Percentiles rank a stretch among this genome's conserved stretches.
These are phyloP conservation scores for Trichoderma cornu-damae DNA, from an alignment of 2,329 filamentous ascomycete species.

Conservation along the genomic window DNA sequence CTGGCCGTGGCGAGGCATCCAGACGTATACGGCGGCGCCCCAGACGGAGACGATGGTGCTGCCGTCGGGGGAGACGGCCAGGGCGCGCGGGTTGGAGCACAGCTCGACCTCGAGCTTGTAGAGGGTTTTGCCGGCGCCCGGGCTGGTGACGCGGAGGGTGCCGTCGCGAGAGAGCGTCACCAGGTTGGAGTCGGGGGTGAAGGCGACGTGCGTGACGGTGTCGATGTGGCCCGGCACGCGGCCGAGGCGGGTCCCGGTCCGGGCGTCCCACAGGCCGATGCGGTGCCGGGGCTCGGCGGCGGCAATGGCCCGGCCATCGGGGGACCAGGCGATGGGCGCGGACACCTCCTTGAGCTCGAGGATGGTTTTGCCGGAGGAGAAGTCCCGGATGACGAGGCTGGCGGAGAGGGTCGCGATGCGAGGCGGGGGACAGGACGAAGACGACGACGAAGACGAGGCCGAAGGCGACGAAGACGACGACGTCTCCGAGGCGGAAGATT, in stretches of 20 bases:
- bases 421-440: not conserved
- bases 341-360: constrained; percentile 31
- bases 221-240: constrained; percentile 35
- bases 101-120: constrained; percentile 34
- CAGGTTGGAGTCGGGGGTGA: constrained; percentile 25
- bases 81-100: constrained; percentile 26
- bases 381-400: constrained; percentile 31
- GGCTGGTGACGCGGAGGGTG: constrained; percentile 35
- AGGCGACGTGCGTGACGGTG: constrained; percentile 35
- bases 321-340: constrained; percentile 33
- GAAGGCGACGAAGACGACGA: not conserved
- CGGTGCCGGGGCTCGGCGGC: constrained; percentile 29
- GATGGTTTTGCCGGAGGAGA: constrained; percentile 29
- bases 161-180: constrained; percentile 37
- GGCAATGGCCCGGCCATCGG: constrained; percentile 30
- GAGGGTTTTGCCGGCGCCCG: constrained; percentile 32
- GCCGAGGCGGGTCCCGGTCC: constrained; percentile 28
- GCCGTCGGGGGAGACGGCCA: constrained; percentile 34
- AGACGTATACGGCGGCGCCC: constrained; percentile 36
- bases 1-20: constrained; percentile 32
- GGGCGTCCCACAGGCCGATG: constrained; percentile 33
- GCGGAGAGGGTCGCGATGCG: constrained; percentile 30
- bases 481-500: not conserved
- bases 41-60: constrained; percentile 35
- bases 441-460: not conserved